phyloP scores from a whole-genome alignment of 2,329 filamentous ascomycete genomes.

The Claviceps quebecensis region DNA sequence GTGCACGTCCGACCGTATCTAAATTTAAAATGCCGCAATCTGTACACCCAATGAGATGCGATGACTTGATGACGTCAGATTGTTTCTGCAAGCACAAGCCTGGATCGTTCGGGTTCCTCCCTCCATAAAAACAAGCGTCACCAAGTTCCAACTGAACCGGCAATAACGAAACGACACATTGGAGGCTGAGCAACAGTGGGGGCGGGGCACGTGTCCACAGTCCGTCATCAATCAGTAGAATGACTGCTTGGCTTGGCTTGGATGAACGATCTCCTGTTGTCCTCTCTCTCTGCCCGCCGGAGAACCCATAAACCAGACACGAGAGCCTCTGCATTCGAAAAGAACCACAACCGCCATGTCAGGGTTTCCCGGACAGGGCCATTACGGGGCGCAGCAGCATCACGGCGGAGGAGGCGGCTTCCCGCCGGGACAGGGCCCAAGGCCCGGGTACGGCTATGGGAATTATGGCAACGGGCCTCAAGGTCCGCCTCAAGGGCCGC shows the following conservation, averaged over 20 bases:
- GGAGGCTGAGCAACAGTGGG: background rate
- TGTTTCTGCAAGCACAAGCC: background rate
- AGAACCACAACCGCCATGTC: slow-evolving; percentile 16
- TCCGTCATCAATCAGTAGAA: background rate
- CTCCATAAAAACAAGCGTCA: background rate
- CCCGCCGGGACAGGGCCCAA: slow-evolving; percentile 11
- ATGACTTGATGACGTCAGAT: background rate
- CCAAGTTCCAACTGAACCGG: too few relatives aligned
- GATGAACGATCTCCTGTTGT: too few relatives aligned
- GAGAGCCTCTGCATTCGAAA: too few relatives aligned
- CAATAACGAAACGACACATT: background rate
- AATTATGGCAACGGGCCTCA: slow-evolving; percentile 14
- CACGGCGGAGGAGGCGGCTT: slow-evolving; percentile 16
- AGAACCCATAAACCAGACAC: too few relatives aligned
- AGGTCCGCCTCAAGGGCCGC: slow-evolving; percentile 10
- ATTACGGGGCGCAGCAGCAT: slow-evolving; percentile 20
- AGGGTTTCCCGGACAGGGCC: slow-evolving; percentile 27
- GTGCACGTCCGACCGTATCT: too few relatives aligned
- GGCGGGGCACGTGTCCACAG: background rate
- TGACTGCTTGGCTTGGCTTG: too few relatives aligned
- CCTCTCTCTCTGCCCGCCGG: too few relatives aligned
- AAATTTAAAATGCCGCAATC: too few relatives aligned
- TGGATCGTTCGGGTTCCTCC: slow-evolving; percentile 5
- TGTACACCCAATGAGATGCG: too few relatives aligned
- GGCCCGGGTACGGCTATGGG: slow-evolving; percentile 18